Base-by-base conservation (phyloP, 208 protist species). In the Leishmania amazonensis region DNA sequence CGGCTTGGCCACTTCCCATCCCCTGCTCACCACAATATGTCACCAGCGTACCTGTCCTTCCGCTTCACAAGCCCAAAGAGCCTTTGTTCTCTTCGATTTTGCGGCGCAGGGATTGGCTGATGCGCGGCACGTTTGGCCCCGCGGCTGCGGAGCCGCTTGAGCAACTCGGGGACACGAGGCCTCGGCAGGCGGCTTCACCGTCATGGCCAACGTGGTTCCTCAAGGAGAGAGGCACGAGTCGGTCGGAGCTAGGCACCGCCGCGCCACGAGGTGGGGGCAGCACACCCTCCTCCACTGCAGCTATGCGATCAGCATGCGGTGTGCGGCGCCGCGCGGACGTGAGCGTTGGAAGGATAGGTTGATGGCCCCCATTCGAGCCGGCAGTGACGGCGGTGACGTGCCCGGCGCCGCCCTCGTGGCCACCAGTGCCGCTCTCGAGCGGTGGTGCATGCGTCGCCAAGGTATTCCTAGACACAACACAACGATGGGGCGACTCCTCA, bases 21-120 rank as follows among this genome's bases (percentile, higher is more conserved):
- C 24, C 19, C 5, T 47, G 67, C 11, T 71, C 65, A 13, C 65
- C 38, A 53, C 24, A 28, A 7, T 3, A 45, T 28, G 72, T 13
- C 51, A 40, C 8, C 31, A 45, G 28, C 72, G 6, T 13, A 9
- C 51, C 21, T 81, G 28, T 54, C 21, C 21, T 35, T 81, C 31
- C 42, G 13, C 58, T 15, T 76, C 51, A 80, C 42, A 45, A 35
- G 9, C 47, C 64, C 42, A 70, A 40, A 35, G 65, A 21, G 0
- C 47, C 35, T 57, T 90, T 87, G 42, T 81, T 85, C 40, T 80
- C 80, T 35, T 88, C 81, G 45, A 89, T 91, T 77, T 89, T 91
- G 13, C 85, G 76, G 28, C 82, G 78, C 8, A 88, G 80, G 15
- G 87, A 81, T 13, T 77, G 77, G 49, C 81, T 90, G 45, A 88